Evolutionary conservation across 2,329 filamentous ascomycete species (phyloP), one percentile per base, ranked within the genome.

Genomic region (Cercospora brassicicola): DNA sequence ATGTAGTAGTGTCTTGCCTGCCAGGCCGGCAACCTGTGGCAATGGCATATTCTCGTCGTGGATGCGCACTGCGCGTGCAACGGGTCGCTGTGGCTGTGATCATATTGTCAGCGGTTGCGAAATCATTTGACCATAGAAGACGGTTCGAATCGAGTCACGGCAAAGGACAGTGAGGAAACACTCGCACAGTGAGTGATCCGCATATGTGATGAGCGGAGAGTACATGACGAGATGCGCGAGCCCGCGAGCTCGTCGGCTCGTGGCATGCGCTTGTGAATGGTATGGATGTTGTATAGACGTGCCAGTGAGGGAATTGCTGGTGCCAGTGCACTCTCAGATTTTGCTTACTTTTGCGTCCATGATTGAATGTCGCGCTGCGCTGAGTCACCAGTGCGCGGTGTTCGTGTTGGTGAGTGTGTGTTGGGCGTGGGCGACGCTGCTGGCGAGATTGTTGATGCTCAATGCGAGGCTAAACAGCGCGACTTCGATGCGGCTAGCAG

Each of bases 1-100:
- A 74, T 96, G 92, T 69, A 93, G 92, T 69, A 93, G 82, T 63
- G 86, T 82, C 78, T 88, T 88, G 73, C 86, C 86, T 68, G 83
- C 71, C 63, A 78, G 76, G 53, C 79, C 80, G 64, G 82, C 79
- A 64, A 84, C 82, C 60, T 76, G 76, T 56, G 76, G 72, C 62
- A 79, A 73, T 18, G 73, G 73, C 67, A 84, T 81, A 79, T 95
- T 95, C 81, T 96, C 92, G 81, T 93, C 90, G 77, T 85, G 85
- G 75, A 86, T 82, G 78, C 87, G 86, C 78, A 89, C 80, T 59
- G 82, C 79, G 76, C 88, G 86, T 59, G 62, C 36, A 36, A 59
- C 68, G 73, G 86, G 87, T 80, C 91, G 87, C 79, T 91, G 90
- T 70, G 91, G 91, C 92, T 94, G 76, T 64, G 71, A 61, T 31